Evolutionary conservation across 495 filamentous ascomycete species (phyloP), one percentile per base, ranked within the genome.

Genomic region (Aspergillus saccharolyticus): DNA sequence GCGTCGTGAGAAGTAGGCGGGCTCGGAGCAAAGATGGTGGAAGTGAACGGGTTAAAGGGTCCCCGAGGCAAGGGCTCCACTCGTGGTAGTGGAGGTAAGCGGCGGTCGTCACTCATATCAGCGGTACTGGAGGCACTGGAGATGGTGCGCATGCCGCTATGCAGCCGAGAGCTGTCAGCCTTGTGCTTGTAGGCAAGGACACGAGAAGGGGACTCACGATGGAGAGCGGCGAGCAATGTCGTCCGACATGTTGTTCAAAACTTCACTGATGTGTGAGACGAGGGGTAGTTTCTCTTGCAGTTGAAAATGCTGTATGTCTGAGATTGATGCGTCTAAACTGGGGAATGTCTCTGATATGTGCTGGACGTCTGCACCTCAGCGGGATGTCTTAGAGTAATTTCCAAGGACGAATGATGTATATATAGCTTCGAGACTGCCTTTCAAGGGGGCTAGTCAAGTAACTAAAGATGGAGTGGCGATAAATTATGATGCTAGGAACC

Each of bases 11-110:
- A 57, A 10, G 65, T 65, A 0, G 73, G 70, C 20, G 75, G 75
- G 24, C 65, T 75, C 2, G 72, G 69, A 42, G 68, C 55, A 39
- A 72, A 63, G n/a, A 59, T 46, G 10, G 68, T 67, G 54, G 68
- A 67, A 21, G 49, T 56, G 65, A 75, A 75, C 8, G 72, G 70
- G 49, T 69, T 74, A 67, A 78, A 78, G 24, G 73, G 72, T 8
- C 74, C 75, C 17, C 72, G 71, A 46, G 74, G 75, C 48, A 73
- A 48, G 42, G 75, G 75, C 44, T 76, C 70, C 44, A 72, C 67
- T 30, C 67, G 73, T 43, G 75, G 75, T 2, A 77, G 68, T 43
- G 75, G 75, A 57, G 75, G 75, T 44, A 78, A 60, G 20, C 73
- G 73, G 43, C 74, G 71, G 54, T 72, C 72, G 44, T 72, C 70